Evolutionary conservation across 1,284 basidiomycete species (phyloP).

Genomic region (Heterobasidion parviporum): DNA sequence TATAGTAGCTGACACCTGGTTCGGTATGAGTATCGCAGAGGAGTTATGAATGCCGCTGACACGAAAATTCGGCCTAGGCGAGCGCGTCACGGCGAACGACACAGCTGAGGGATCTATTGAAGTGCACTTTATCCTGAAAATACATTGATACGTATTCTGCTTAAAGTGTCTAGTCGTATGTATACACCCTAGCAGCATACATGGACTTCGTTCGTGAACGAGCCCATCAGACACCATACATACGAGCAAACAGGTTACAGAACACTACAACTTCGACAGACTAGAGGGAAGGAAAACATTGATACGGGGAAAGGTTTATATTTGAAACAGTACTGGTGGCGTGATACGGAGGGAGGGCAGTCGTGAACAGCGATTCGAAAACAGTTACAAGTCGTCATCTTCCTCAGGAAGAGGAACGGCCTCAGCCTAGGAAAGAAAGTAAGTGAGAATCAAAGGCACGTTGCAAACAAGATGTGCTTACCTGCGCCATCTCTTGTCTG

Average conservation of each 20-base stretch:
- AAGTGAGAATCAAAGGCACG: background rate
- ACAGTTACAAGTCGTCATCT: constrained; percentile 59
- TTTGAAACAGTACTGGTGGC: constrained; percentile 1
- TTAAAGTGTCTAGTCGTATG: no score
- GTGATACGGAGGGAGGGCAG: constrained; percentile 4
- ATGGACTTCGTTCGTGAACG: no score
- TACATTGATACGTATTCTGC: no score
- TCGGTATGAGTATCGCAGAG: no score
- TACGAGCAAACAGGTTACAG: background rate
- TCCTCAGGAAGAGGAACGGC: constrained; percentile 73
- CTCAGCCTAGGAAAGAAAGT: constrained; percentile 45
- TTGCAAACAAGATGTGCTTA: constrained; percentile 21
- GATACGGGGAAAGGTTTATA: background rate
- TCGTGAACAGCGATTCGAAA: constrained; percentile 2
- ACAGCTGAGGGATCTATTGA: no score
- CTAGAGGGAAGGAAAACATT: background rate
- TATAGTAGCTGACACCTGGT: no score
- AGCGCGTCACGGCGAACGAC: no score
- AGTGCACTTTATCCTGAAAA: no score
- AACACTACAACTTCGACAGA: background rate
- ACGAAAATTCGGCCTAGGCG: no score
- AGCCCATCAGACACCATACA: background rate
- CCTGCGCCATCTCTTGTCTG: constrained; percentile 69
- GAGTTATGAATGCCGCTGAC: no score
- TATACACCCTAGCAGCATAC: no score